Evolutionary conservation across 108 stramenopile species (phyloP).

Genomic region (Cyclostephanos tholiformis): DNA sequence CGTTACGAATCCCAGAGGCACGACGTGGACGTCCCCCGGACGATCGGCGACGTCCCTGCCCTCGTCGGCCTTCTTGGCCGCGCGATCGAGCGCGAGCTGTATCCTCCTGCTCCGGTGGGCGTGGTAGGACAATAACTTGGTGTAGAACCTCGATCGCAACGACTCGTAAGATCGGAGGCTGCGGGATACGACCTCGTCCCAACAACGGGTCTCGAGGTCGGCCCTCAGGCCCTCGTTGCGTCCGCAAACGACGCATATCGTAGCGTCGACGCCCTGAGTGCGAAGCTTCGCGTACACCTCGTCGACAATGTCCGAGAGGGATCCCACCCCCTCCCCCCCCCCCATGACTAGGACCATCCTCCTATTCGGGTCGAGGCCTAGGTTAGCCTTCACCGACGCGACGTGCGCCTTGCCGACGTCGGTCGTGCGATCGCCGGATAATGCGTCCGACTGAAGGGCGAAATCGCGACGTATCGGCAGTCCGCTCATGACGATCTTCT

Average conservation of each 20-base stretch:
- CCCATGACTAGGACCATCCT: constrained; percentile 92
- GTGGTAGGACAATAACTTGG: constrained; percentile 23
- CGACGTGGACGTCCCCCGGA: constrained; percentile 71
- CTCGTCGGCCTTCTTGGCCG: constrained; percentile 34
- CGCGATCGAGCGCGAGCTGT: constrained; percentile 40
- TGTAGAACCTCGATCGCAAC: constrained; percentile 31
- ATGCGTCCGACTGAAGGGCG: constrained; percentile 58
- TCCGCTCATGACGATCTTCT: constrained; percentile 88
- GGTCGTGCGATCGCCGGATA: constrained; percentile 67
- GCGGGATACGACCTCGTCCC: constrained; percentile 60
- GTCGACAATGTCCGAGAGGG: constrained; percentile 80
- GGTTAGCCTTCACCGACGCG: constrained; percentile 38
- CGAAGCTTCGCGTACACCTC: constrained; percentile 61
- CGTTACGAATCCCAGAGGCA: constrained; percentile 89
- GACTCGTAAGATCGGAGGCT: constrained; percentile 45
- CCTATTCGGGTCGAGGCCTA: constrained; percentile 62
- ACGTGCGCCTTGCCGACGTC: constrained; percentile 59
- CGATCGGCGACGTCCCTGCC: constrained; percentile 45
- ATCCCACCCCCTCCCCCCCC: constrained; percentile 95
- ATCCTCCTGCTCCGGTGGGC: constrained; percentile 45
- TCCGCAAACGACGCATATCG: constrained; percentile 94
- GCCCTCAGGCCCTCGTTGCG: constrained; percentile 81
- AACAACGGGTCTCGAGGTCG: constrained; percentile 67
- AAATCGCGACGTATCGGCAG: constrained; percentile 94
- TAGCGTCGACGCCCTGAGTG: constrained; percentile 68